Percentiles rank a stretch among this genome's conserved stretches.
phyloP scores from a whole-genome alignment of 768 basidiomycete species.

The Xerocomus brunneocitrinus region DNA sequence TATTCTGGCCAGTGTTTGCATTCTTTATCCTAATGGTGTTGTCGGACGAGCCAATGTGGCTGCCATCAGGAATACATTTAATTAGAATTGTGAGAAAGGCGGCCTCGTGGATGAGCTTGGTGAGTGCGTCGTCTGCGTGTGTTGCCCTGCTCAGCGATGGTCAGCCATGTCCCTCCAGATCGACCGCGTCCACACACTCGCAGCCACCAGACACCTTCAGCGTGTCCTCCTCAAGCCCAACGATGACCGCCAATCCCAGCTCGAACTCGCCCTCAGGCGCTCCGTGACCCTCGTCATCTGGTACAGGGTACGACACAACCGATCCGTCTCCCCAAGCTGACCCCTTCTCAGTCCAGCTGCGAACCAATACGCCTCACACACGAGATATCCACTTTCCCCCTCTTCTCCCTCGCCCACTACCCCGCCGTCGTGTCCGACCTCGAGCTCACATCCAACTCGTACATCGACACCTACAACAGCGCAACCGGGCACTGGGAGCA shows the following conservation, averaged over 20 bases:
- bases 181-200: no score
- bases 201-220: slow-evolving; percentile 18
- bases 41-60: no score
- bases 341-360: slow-evolving; percentile 37
- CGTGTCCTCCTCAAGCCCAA: slow-evolving; percentile 7
- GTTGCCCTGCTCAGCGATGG: no score
- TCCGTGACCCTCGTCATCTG: slow-evolving; percentile 65
- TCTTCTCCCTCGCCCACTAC: slow-evolving; percentile 55
- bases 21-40: not conserved
- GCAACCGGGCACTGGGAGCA: slow-evolving; percentile 62
- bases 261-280: slow-evolving; percentile 40
- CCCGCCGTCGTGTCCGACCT: slow-evolving; percentile 51
- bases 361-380: slow-evolving; percentile 57
- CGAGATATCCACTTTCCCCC: slow-evolving; percentile 58
- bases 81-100: not conserved
- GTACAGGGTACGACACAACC: slow-evolving; percentile 48
- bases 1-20: no score
- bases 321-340: slow-evolving; percentile 1
- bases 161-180: slow-evolving; percentile 24
- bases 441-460: slow-evolving; percentile 46
- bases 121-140: not conserved
- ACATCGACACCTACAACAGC: slow-evolving; percentile 58
- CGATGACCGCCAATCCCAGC: slow-evolving; percentile 29
- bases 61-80: no score
- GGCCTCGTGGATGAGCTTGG: not conserved